Evolutionary conservation across 495 filamentous ascomycete genomes (phyloP), one percentile per base, ranked within the genome.

Genomic region (Cryomyces antarcticus): DNA sequence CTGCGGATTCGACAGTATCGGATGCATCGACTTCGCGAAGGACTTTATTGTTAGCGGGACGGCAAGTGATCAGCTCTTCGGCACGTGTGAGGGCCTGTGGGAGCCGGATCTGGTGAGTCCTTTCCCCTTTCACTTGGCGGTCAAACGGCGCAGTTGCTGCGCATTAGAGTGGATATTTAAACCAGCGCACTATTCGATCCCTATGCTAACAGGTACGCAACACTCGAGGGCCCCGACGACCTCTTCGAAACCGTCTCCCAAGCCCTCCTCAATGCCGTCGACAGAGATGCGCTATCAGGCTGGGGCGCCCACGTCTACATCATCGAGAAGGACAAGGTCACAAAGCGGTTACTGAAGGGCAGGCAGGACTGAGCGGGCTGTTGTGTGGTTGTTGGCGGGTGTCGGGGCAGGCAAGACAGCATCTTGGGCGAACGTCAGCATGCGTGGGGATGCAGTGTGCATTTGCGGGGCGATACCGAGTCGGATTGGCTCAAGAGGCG

Each of bases 231-330:
- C 40, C 81, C 89, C 39, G 89, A 97, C 44, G 85, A 93, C 52
- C 75, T 97, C 27, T 97, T 97, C 67, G 89, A 97, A 66, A 96
- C 89, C 33, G 84, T 96, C 58, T 94, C 89, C 27, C 89, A 97
- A 62, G 79, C 88, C n/a, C 71, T 97, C 29, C 67, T 97, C 46
- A 95, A 88, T 62, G 87, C 86, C 30, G 86, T 97, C 30, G 89
- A 97, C 62, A 69, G 89, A 61, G 89, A 97, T 61, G 89, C 89
- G 38, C 68, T 97, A 38, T 93, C 87, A 7, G 89, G 89, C 50
- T 97, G 89, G 89, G 89, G 89, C 57, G 89, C 89, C 31, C 83
- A 96, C 53, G 89, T 97, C 48, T 96, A 95, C 63, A 86, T 97
- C 51, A 89, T 97, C 62, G 92, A 96, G 72, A 97, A 96, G 71